These are phyloP conservation scores for Apophysomyces sp. DNA, from an alignment of 371 early-diverging fungal species.

Conservation along the genomic window DNA sequence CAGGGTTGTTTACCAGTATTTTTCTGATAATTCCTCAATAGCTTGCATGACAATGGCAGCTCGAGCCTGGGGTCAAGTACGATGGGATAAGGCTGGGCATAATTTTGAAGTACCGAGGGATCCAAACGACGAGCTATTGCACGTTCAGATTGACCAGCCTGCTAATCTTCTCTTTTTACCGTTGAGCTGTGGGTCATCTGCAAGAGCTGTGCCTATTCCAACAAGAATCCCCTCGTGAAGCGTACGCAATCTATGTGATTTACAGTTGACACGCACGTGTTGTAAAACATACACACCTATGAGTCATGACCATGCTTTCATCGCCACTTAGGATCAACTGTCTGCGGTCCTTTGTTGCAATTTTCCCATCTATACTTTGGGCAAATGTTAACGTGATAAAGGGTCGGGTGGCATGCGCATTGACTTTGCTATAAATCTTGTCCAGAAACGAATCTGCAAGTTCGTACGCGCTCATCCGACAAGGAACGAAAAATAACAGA, in stretches of 20 bases:
- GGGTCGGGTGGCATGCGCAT: not conserved
- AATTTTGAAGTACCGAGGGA: not conserved
- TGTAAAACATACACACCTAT: conserved; percentile 39
- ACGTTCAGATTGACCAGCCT: not conserved
- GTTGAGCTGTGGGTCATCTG: conserved; percentile 87
- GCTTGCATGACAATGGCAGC: conserved; percentile 24
- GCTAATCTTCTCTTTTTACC: conserved; percentile 31
- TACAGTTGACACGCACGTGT: not conserved
- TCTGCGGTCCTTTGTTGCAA: conserved; percentile 55
- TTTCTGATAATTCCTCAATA: conserved; percentile 26
- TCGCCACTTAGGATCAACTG: conserved; percentile 73
- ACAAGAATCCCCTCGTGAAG: conserved; percentile 86
- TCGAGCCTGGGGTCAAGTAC: conserved; percentile 73
- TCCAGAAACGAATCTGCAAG: not conserved
- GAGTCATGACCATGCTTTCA: conserved; percentile 81
- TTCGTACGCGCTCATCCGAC: not conserved
- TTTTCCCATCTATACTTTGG: conserved; percentile 89
- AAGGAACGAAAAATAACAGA: too few relatives aligned
- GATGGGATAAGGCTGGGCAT: conserved; percentile 75
- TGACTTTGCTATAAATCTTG: not conserved
- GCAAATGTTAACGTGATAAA: conserved; percentile 82
- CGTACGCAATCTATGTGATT: conserved; percentile 58
- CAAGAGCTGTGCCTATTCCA: conserved; percentile 82
- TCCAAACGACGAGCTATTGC: conserved; percentile 23
- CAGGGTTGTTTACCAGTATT: conserved; percentile 30